These are phyloP conservation scores for Oryza coarctata DNA, from an alignment of 176 grass and related monocot genomes.

Conservation along the genomic window DNA sequence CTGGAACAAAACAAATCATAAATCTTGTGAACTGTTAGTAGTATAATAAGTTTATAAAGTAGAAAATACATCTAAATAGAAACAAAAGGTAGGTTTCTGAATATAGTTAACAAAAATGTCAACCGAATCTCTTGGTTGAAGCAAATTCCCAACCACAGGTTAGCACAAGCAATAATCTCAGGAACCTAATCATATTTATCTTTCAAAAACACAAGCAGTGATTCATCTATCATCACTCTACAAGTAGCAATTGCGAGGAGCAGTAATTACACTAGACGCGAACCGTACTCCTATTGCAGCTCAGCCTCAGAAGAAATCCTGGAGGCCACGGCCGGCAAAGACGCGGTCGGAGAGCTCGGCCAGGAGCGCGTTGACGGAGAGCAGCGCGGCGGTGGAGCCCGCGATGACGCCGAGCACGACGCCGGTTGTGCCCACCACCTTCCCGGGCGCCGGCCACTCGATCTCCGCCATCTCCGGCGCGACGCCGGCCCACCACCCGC, in stretches of 20 bases:
- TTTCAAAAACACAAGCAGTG: conserved; percentile 6
- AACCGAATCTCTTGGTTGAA: neutral
- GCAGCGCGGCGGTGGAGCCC: conserved; percentile 70
- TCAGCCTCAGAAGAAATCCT: conserved; percentile 81
- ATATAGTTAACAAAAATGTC: neutral
- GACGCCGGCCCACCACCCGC: conserved; percentile 53
- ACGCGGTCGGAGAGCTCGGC: conserved; percentile 80
- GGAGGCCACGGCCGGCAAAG: conserved; percentile 74
- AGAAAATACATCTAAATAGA: neutral
- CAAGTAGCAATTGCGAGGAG: neutral
- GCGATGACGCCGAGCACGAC: conserved; percentile 88
- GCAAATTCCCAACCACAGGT: neutral
- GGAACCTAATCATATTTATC: neutral
- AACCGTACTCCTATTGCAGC: neutral
- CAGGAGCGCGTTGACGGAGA: conserved; percentile 81
- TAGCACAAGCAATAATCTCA: neutral
- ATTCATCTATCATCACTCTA: conserved; percentile 2
- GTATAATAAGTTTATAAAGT: neutral
- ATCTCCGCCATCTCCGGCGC: conserved; percentile 71
- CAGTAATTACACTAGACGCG: neutral
- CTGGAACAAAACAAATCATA: too few relatives aligned
- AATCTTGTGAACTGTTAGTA: neutral
- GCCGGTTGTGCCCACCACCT: conserved; percentile 86
- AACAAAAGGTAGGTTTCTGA: neutral
- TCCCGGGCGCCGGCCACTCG: conserved; percentile 79